Percentiles rank a stretch among this genome's conserved stretches.
Evolutionary conservation across 2,329 filamentous ascomycete species (phyloP).

Genomic region (Ciborinia camelliae): DNA sequence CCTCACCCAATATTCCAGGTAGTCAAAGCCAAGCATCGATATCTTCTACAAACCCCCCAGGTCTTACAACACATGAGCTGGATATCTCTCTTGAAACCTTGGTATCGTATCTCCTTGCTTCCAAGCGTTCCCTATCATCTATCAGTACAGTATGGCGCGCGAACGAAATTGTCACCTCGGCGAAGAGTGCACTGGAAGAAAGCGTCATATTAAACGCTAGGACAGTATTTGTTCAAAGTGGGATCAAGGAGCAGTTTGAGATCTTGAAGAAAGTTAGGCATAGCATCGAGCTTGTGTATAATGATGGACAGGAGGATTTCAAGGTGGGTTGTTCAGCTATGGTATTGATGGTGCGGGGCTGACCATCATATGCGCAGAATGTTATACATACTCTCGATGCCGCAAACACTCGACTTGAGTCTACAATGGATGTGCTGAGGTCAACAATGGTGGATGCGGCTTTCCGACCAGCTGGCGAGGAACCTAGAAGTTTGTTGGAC

Average conservation of each 20-base stretch:
- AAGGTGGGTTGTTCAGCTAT: constrained; percentile 31
- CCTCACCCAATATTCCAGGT: constrained; percentile 9
- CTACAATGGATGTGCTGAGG: constrained; percentile 63
- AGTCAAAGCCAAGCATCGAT: constrained; percentile 32
- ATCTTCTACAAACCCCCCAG: constrained; percentile 28
- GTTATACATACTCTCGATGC: constrained; percentile 64
- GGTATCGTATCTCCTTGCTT: constrained; percentile 77
- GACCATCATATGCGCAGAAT: constrained; percentile 38
- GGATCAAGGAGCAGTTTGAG: constrained; percentile 55
- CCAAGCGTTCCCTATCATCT: constrained; percentile 82
- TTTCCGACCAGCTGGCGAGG: constrained; percentile 58
- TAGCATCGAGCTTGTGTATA: constrained; percentile 53
- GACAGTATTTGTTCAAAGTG: constrained; percentile 62
- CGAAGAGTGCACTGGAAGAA: constrained; percentile 73
- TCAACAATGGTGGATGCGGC: constrained; percentile 61
- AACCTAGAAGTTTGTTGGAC: constrained; percentile 63
- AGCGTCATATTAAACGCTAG: constrained; percentile 69
- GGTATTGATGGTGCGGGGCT: neutral
- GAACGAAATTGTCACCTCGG: constrained; percentile 77
- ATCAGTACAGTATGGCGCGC: constrained; percentile 80
- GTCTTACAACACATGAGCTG: constrained; percentile 25
- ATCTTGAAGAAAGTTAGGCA: constrained; percentile 51
- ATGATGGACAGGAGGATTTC: constrained; percentile 58
- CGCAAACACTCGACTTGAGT: constrained; percentile 60
- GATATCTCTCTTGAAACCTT: constrained; percentile 65